phyloP scores from a whole-genome alignment of 257 asterid species.

The Linaria vulgaris region DNA sequence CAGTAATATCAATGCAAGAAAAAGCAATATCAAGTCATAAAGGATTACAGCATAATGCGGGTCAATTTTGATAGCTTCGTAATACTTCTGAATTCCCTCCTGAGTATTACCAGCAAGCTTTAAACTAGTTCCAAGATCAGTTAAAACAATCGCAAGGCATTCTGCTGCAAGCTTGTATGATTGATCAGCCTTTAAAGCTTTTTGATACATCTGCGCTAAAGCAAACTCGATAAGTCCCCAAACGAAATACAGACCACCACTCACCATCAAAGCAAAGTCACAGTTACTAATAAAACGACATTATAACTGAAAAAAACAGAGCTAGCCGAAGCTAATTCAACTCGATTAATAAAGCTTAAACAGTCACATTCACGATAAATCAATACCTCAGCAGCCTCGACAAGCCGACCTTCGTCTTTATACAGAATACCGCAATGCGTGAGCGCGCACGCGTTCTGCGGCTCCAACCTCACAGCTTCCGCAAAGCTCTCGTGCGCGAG shows the following conservation, averaged over 20 bases:
- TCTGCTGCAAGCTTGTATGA: slow-evolving; percentile 88
- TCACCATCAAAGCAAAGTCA: too few relatives aligned
- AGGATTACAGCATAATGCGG: slow-evolving; percentile 85
- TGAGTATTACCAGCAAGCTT: slow-evolving; percentile 96
- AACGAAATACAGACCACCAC: too few relatives aligned
- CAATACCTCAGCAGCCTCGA: slow-evolving; percentile 96
- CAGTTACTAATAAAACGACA: not conserved
- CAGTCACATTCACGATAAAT: too few relatives aligned
- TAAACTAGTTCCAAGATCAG: slow-evolving; percentile 97
- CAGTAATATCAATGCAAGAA: not conserved
- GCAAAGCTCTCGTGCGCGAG: slow-evolving; percentile 85
- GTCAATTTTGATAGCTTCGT: slow-evolving; percentile 89
- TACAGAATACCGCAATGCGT: slow-evolving; percentile 86
- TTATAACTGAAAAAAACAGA: too few relatives aligned
- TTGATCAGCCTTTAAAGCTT: slow-evolving; percentile 80
- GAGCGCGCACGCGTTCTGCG: slow-evolving; percentile 88
- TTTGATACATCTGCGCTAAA: slow-evolving; percentile 86
- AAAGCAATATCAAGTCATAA: slow-evolving; percentile 23
- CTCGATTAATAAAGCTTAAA: too few relatives aligned
- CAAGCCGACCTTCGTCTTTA: slow-evolving; percentile 90
- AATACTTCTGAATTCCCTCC: slow-evolving; percentile 94
- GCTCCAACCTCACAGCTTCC: slow-evolving; percentile 81
- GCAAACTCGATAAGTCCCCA: not conserved
- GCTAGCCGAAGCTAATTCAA: too few relatives aligned
- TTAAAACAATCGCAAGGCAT: slow-evolving; percentile 89